Conservation (phyloP, 1,139 yeast species). For the Geotrichum carabidarum region DNA sequence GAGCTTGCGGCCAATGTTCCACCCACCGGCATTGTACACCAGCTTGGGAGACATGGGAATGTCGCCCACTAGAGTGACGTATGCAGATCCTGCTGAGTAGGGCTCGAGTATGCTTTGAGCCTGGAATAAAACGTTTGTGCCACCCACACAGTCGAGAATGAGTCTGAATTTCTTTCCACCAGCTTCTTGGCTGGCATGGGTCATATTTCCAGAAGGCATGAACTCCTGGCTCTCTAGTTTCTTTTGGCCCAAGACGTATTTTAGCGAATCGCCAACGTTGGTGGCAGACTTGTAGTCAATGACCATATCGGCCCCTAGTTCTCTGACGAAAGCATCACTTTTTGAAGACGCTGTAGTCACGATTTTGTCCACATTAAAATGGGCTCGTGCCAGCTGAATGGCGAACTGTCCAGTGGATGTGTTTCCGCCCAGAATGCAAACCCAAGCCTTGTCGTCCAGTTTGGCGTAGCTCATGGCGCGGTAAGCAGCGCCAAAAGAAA, state of each 20-base stretch:
- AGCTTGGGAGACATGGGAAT: constrained; percentile 30
- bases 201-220: constrained; percentile 6
- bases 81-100: constrained; percentile 41
- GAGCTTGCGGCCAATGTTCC: constrained; percentile 32
- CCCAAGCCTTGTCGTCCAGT: constrained; percentile 34
- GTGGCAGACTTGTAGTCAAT: constrained; percentile 47
- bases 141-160: constrained; percentile 21
- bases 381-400: constrained; percentile 51
- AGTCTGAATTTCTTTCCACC: constrained; percentile 15
- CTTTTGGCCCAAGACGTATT: constrained; percentile 15
- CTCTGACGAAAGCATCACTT: constrained; percentile 42
- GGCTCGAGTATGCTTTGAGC: constrained; percentile 40
- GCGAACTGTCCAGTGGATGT: constrained; percentile 65
- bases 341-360: constrained; percentile 38
- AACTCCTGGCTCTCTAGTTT: constrained; percentile 15
- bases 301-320: constrained; percentile 49
- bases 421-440: constrained; percentile 67
- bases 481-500: constrained; percentile 56
- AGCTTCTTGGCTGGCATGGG: neutral
- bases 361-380: constrained; percentile 42
- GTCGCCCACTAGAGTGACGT: constrained; percentile 52
- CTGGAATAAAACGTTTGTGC: constrained; percentile 34
- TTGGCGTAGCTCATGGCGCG: constrained; percentile 40
- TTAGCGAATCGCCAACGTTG: constrained; percentile 17
- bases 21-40: constrained; percentile 23